Base-by-base conservation (phyloP, 495 filamentous ascomycete genomes). In the Astrocystis sublimbata region DNA sequence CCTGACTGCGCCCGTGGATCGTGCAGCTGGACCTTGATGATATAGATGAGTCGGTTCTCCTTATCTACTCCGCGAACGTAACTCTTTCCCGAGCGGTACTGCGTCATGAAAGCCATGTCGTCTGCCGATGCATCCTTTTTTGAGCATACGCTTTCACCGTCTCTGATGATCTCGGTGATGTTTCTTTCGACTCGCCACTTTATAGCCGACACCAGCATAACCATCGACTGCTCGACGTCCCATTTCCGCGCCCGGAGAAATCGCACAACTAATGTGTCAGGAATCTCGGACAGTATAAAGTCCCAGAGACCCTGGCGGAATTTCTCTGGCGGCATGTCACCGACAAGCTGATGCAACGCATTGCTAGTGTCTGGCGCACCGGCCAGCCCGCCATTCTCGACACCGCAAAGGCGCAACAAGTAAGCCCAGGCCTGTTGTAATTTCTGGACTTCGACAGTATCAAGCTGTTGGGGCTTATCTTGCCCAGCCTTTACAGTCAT, bases 341-440 rank as follows among this genome's bases (percentile, higher is more conserved):
- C 23, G 3, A 56, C 4, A 8, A 47, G 26, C 9, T 28, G 28
- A 40, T 9, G 51, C 2, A 55, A 9, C 13, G 40, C 38, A n/a
- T 13, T 21, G 0, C 30, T 49, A 21, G 56, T 23, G 17, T 62
- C 42, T 21, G 60, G 60, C 15, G 41, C 28, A 5, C 13, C 40
- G 28, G 12, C 13, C 2, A 2, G 8, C n/a, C 40, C 49, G 30
- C 45, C 38, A n/a, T 36, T 38, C 19, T 38, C 19, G 31, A 7
- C 56, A 23, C 61, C 64, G 61, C 67, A 56, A 23, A 69, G 67
- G 47, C 61, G 61, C 46, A 69, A 64, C 35, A 69, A 53, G 38
- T 67, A 64, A 33, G 64, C 45, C 67, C 67, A 69, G 33, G 67
- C 64, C 23, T 67, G 61, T 15, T 67, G 57, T 8, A 69, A 38